Evolutionary conservation across 768 basidiomycete species (phyloP), one percentile per base, ranked within the genome.

Genomic region (Tricholoma furcatifolium): DNA sequence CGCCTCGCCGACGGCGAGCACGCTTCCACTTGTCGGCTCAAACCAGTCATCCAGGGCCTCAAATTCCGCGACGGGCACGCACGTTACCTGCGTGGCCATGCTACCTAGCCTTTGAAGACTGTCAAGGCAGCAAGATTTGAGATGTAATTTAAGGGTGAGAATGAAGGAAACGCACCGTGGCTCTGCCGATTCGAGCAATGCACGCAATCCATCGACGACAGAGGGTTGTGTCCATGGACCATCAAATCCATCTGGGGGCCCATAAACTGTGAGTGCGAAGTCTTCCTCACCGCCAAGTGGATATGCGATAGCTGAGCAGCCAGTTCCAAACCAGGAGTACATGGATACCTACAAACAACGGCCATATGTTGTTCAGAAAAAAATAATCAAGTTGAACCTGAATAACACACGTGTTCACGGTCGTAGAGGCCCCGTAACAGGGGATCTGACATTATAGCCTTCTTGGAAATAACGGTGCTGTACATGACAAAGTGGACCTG

Each of bases 1-100:
- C 0, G 82, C 81, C 31, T 80, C 77, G 39, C 83, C 84, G 14
- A 84, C 70, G 14, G 84, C 70, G 7, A 84, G 55, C 14, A 82
- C 65, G 50, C 78, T 61, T 17, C 70, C 67, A 4, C 78, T 78
- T 31, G 66, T 68, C 24, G 66, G 64, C 53, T 83, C 76, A 1
- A 78, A 73, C 83, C 81, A 83, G 35, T 78, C 71, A 43, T 81
- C 77, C n/a, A 80, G 61, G 11, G 71, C 67, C 3, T 65, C 56
- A 18, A 75, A 67, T 11, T 74, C 65, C 18, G 70, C 66, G 1
- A 80, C 66, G 0, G 71, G 71, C 8, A 76, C 58, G 42, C 75
- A 74, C 9, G 63, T 53, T 0, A 71, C 68, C 2, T 68, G 54
- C 1, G 64, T 53, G 4, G 69, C 70, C 23, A 77, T 55, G 46